Conservation (phyloP, 2,329 filamentous ascomycete genomes). For the Cladosporium sp. region DNA sequence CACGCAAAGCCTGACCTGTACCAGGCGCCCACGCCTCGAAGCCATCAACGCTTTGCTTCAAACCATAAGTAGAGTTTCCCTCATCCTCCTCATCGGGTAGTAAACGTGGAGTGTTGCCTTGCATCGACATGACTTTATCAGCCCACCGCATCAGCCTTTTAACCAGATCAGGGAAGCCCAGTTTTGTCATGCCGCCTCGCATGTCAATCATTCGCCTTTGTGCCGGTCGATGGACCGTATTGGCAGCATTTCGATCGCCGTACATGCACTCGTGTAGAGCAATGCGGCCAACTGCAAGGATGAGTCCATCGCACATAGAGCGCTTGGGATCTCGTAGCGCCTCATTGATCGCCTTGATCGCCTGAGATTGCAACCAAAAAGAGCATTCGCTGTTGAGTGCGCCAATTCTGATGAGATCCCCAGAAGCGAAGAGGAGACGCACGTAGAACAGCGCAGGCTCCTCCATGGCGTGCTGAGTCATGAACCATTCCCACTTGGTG, state of each 20-base stretch:
- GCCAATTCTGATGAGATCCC: constrained; percentile 27
- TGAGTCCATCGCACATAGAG: constrained; percentile 22
- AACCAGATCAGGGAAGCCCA: constrained; percentile 29
- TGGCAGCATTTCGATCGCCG: constrained; percentile 28
- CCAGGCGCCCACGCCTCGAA: constrained; percentile 29
- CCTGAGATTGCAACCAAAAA: constrained; percentile 27
- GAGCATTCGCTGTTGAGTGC: constrained; percentile 20
- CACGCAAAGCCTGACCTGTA: constrained; percentile 25
- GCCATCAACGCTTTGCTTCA: constrained; percentile 27
- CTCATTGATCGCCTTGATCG: constrained; percentile 28
- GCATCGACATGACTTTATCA: constrained; percentile 31
- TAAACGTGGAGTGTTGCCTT: constrained; percentile 26
- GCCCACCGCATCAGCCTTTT: constrained; percentile 32
- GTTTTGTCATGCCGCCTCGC: constrained; percentile 28
- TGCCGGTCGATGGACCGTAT: constrained; percentile 29
- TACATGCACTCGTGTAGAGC: constrained; percentile 33
- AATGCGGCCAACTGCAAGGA: constrained; percentile 31
- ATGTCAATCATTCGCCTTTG: constrained; percentile 32
- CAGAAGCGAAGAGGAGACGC: constrained; percentile 30
- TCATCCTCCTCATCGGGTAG: constrained; percentile 27
- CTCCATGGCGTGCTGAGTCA: constrained; percentile 29
- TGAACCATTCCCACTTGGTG: constrained; percentile 29
- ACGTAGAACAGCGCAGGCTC: constrained; percentile 33
- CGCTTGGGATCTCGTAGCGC: constrained; percentile 20
- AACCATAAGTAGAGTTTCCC: constrained; percentile 18